Conservation (phyloP, 805 yeast genomes). For the Starmerella etchellsii region DNA sequence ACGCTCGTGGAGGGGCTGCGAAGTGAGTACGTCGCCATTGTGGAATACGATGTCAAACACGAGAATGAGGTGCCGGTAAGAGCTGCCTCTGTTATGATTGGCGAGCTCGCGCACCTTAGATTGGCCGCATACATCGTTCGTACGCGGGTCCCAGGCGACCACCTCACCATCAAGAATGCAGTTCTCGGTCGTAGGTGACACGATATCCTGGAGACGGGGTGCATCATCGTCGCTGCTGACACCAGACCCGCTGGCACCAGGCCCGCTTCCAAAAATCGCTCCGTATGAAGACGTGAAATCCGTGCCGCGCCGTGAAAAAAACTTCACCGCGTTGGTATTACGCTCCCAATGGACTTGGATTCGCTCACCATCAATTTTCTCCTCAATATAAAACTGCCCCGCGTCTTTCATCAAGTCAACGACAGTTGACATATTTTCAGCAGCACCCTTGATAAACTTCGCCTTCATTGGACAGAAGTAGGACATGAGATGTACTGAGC, state of each 20-base stretch:
- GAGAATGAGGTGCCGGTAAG: conserved; percentile 28
- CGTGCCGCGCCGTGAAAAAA: conserved; percentile 52
- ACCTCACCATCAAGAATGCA: conserved; percentile 79
- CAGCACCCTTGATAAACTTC: conserved; percentile 38
- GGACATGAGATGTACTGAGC: conserved; percentile 33
- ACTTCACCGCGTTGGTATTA: conserved; percentile 34
- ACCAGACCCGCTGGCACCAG: neutral
- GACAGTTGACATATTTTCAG: conserved; percentile 40
- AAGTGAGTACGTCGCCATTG: conserved; percentile 53
- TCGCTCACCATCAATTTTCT: conserved; percentile 89
- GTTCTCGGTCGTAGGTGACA: conserved; percentile 24
- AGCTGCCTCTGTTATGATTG: conserved; percentile 34
- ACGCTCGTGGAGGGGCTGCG: conserved; percentile 42
- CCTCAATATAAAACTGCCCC: conserved; percentile 58
- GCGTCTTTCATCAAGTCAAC: conserved; percentile 10
- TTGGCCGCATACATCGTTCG: conserved; percentile 52
- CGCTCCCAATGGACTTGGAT: conserved; percentile 58
- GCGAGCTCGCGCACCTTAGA: conserved; percentile 58
- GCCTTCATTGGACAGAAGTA: conserved; percentile 74
- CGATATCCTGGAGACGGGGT: conserved; percentile 1
- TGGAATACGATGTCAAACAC: conserved; percentile 62
- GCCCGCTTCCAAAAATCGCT: neutral
- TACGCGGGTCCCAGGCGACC: conserved; percentile 64
- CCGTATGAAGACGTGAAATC: conserved; percentile 45
- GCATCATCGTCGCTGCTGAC: neutral